phyloP scores from a whole-genome alignment of 164 flowering plant species.

The Umbellularia californica region DNA sequence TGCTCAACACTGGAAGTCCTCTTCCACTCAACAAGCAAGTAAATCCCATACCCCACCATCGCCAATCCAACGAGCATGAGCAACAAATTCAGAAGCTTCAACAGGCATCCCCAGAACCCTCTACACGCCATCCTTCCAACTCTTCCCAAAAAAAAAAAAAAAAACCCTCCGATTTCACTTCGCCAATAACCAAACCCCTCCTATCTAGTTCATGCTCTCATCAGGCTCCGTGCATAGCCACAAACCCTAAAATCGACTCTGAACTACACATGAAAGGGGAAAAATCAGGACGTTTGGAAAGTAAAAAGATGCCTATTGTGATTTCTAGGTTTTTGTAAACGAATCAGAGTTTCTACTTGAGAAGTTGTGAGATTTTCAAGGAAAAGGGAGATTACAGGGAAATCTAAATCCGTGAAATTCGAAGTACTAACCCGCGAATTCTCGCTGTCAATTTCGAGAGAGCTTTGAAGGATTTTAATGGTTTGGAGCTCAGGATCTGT shows the following conservation, averaged over 20 bases:
- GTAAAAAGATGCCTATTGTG: no score
- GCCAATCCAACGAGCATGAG: slow-evolving; percentile 73
- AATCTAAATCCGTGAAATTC: no score
- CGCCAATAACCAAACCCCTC: neutral
- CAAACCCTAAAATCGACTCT: neutral
- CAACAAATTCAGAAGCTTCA: slow-evolving; percentile 84
- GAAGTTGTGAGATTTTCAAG: no score
- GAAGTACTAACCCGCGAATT: no score
- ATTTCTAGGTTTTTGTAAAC: no score
- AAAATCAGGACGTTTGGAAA: no score
- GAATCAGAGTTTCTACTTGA: no score
- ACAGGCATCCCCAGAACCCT: slow-evolving; percentile 72
- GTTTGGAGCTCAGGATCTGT: no score
- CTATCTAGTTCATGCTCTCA: neutral
- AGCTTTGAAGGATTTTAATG: no score
- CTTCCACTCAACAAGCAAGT: slow-evolving; percentile 67
- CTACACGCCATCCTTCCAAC: slow-evolving; percentile 67
- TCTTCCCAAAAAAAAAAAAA: neutral
- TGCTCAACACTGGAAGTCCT: slow-evolving; percentile 2
- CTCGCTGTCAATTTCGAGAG: no score
- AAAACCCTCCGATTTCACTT: neutral
- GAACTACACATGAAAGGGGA: neutral
- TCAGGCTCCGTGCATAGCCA: neutral
- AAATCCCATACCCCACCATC: slow-evolving; percentile 92
- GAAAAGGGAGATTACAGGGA: no score